Evolutionary conservation across 345 rosid species (phyloP), one percentile per base, ranked within the genome.

Genomic region (Arabis alpina): DNA sequence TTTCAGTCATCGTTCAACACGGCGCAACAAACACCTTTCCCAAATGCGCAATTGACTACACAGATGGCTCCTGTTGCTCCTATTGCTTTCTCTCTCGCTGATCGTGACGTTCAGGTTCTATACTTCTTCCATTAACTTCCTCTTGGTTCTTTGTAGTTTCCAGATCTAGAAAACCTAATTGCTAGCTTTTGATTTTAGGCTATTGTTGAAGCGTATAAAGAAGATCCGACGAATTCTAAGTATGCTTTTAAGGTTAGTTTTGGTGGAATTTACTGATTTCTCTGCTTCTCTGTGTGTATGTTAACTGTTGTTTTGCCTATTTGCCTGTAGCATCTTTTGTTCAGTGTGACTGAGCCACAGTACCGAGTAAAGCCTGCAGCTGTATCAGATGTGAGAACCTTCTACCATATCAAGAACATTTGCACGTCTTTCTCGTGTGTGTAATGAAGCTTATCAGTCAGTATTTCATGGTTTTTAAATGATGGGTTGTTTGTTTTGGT

Each of bases 41-140:
- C 85, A 15, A 82, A 70, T 80, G 75, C 86, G 50, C 99, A 94
- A 72, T 76, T 89, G 81, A 89, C 97, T 39, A 94, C 99, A 68
- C 98, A 89, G 82, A 91, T 94, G 99, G 95, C 97, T 50, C 96
- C 97, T 9, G 89, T 91, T 9, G 87, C 98, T 60, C 98, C 99
- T 2, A 89, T 94, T 36, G 87, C 95, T 39, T 86, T 83, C 81
- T 91, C 98, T 68, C 93, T 91, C 60, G 93, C 92, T 40, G 97
- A 94, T 80, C 98, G 96, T 2, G 99, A 94, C 62, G 71, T 94
- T 73, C 95, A 91, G 80, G 99, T 91, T 32, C 64, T 36, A 28
- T 7, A 9, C 30, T 41, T 44, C 30, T 10, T 3, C 34, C 9
- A 23, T 16, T 45, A 11, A 40, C 7, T 10, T 12, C 63, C 5